Percentiles rank a stretch among this genome's conserved stretches.
phyloP scores from a whole-genome alignment of 352 stramenopile species.

The Phytophthora boehmeriae region DNA sequence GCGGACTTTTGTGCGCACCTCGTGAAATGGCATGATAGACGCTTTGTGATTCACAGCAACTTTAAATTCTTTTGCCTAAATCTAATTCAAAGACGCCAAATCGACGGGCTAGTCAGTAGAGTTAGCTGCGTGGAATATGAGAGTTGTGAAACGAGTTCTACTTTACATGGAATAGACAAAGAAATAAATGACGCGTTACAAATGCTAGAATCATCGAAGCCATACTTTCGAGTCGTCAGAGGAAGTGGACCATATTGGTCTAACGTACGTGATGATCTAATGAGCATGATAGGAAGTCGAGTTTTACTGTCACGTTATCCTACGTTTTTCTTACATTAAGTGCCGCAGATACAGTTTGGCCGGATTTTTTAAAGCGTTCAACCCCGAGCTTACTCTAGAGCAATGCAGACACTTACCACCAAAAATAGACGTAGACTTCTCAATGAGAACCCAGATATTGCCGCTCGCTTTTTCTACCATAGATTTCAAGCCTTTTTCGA shows the following conservation, averaged over 20 bases:
- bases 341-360: slow-evolving; percentile 28
- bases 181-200: neutral
- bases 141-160: too few relatives aligned
- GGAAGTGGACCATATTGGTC: neutral
- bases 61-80: slow-evolving; percentile 35
- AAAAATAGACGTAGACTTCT: neutral
- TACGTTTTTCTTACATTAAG: slow-evolving; percentile 27
- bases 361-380: slow-evolving; percentile 19
- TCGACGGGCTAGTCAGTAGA: slow-evolving; percentile 13
- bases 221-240: slow-evolving; percentile 11
- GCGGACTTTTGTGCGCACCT: slow-evolving; percentile 15
- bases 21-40: slow-evolving; percentile 10
- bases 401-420: neutral
- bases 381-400: slow-evolving; percentile 4
- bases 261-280: slow-evolving; percentile 4
- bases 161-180: too few relatives aligned
- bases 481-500: slow-evolving; percentile 25
- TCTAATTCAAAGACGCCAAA: slow-evolving; percentile 22
- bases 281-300: slow-evolving; percentile 5
- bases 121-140: neutral
- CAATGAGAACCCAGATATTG: slow-evolving; percentile 25
- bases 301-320: slow-evolving; percentile 8
- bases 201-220: neutral
- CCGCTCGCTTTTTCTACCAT: slow-evolving; percentile 16
- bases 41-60: neutral